phyloP scores from a whole-genome alignment of 1,284 basidiomycete genomes.

The Puccinia hordei region DNA sequence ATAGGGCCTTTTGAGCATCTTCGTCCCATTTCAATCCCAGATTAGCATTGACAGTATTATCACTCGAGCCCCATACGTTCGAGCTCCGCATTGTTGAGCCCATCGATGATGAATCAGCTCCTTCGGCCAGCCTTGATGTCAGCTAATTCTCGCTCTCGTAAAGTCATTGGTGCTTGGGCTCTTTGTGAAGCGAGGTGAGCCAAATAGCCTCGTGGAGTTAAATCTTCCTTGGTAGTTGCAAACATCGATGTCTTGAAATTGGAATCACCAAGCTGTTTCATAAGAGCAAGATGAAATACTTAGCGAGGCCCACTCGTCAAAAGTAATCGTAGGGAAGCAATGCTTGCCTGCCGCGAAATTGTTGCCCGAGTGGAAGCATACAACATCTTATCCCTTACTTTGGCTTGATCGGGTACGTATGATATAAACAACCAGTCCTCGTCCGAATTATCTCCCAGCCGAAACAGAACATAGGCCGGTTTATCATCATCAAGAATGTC shows the following conservation, averaged over 20 bases:
- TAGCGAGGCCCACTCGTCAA: background rate
- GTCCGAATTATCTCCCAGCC: slow-evolving; percentile 24
- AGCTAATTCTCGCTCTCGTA: slow-evolving; percentile 45
- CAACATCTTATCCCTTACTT: slow-evolving; percentile 50
- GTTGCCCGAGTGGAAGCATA: slow-evolving; percentile 48
- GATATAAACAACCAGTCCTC: slow-evolving; percentile 46
- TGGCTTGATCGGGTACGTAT: slow-evolving; percentile 47
- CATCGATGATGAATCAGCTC: slow-evolving; percentile 8
- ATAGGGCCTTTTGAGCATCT: slow-evolving; percentile 38
- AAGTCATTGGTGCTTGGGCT: slow-evolving; percentile 48
- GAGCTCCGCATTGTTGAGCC: slow-evolving; percentile 39
- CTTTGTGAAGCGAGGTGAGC: slow-evolving; percentile 34
- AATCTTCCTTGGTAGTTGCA: slow-evolving; percentile 49
- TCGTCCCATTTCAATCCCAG: slow-evolving; percentile 41
- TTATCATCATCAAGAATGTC: slow-evolving; percentile 28
- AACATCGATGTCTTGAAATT: slow-evolving; percentile 46
- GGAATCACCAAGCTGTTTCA: slow-evolving; percentile 44
- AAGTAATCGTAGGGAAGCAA: background rate
- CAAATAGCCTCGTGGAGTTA: slow-evolving; percentile 45
- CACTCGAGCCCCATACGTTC: slow-evolving; percentile 42
- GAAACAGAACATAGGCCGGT: slow-evolving; percentile 47
- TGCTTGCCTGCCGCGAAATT: slow-evolving; percentile 44
- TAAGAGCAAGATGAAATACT: background rate
- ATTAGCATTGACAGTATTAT: slow-evolving; percentile 14
- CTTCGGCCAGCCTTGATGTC: slow-evolving; percentile 50